Evolutionary conservation across 352 stramenopile genomes (phyloP).

Genomic region (Sclerospora graminicola): DNA sequence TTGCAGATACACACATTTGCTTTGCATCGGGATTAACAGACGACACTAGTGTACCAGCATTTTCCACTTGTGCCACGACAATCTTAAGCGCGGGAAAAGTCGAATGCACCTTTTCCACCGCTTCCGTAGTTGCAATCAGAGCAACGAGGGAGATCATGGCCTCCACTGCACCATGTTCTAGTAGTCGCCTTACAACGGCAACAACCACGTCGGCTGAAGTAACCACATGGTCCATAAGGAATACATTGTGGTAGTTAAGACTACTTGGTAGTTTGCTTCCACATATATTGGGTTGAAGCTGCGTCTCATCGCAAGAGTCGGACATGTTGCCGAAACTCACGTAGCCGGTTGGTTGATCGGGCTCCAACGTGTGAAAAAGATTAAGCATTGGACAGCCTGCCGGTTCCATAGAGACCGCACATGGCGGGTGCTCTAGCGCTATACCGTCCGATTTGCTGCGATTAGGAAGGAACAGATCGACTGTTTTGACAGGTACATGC

Average conservation of each 20-base stretch:
- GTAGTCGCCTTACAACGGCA: slow-evolving; percentile 22
- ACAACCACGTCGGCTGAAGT: slow-evolving; percentile 21
- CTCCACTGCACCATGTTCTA: slow-evolving; percentile 30
- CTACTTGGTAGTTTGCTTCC: slow-evolving; percentile 6
- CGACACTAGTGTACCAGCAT: too few species aligned
- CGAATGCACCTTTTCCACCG: slow-evolving; percentile 24
- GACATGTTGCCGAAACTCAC: slow-evolving; percentile 10
- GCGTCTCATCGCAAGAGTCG: too few species aligned
- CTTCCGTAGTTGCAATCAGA: slow-evolving; percentile 25
- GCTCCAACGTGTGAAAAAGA: slow-evolving; percentile 24
- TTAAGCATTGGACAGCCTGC: slow-evolving; percentile 25
- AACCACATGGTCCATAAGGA: slow-evolving; percentile 33
- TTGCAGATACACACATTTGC: slow-evolving; percentile 5
- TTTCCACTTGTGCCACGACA: slow-evolving; percentile 19
- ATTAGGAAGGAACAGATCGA: slow-evolving; percentile 20
- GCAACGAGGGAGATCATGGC: slow-evolving; percentile 34
- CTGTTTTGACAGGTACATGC: slow-evolving; percentile 23
- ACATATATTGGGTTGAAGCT: slow-evolving; percentile 14
- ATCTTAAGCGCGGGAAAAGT: slow-evolving; percentile 26
- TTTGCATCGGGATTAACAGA: slow-evolving; percentile 1
- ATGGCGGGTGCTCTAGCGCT: slow-evolving; percentile 25
- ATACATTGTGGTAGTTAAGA: slow-evolving; percentile 41
- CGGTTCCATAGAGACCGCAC: slow-evolving; percentile 21
- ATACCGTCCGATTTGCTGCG: slow-evolving; percentile 21
- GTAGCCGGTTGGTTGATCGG: slow-evolving; percentile 19